Percentiles rank a stretch among this genome's conserved stretches.
phyloP scores from a whole-genome alignment of 495 filamentous ascomycete species.

The Hypoxylon fragiforme region DNA sequence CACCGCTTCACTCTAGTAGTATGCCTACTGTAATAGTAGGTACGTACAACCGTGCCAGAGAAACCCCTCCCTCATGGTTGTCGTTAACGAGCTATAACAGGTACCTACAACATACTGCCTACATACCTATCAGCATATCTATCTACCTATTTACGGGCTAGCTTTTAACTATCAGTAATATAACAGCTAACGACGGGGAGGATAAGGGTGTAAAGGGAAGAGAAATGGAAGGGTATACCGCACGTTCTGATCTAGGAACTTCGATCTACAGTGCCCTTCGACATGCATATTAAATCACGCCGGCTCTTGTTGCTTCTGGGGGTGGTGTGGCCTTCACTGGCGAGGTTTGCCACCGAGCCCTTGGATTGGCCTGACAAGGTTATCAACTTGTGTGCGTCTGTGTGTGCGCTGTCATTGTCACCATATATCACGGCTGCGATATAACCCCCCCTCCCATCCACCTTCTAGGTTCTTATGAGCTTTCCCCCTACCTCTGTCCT shows the following conservation, averaged over 20 bases:
- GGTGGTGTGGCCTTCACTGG: constrained; percentile 15
- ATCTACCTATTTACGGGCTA: not conserved
- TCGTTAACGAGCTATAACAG: no score
- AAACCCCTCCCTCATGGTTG: not conserved
- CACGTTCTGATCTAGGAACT: constrained; percentile 34
- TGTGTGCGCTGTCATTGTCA: constrained; percentile 44
- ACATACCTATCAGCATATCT: not conserved
- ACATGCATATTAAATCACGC: constrained; percentile 35
- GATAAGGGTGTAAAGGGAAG: constrained; percentile 18
- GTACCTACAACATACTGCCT: no score
- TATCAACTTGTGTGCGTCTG: constrained; percentile 24
- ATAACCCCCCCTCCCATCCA: constrained; percentile 41
- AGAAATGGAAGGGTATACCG: not conserved
- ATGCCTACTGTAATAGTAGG: not conserved
- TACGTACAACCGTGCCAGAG: not conserved
- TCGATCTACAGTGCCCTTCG: constrained; percentile 33
- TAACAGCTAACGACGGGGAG: constrained; percentile 3
- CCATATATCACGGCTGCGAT: constrained; percentile 38
- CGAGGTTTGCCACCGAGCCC: constrained; percentile 32
- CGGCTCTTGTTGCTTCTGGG: constrained; percentile 32
- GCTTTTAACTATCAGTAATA: constrained; percentile 5
- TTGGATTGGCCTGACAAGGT: constrained; percentile 26
- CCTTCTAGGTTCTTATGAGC: constrained; percentile 25
- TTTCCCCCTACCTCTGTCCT: not conserved
- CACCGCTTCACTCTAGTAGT: not conserved